Base-by-base conservation (phyloP, 1,284 basidiomycete species). In the Melampsora americana region DNA sequence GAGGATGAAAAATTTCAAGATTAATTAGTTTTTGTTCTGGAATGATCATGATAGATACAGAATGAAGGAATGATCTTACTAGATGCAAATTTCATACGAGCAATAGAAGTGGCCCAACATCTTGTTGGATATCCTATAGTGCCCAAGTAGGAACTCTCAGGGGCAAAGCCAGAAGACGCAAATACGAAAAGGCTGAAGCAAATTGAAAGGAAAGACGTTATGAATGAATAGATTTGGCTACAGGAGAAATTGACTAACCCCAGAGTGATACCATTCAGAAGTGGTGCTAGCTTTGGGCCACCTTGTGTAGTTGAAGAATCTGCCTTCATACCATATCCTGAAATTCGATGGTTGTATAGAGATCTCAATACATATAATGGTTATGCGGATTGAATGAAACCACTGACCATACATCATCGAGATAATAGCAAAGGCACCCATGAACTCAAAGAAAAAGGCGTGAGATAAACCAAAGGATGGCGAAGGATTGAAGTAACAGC, bases 401-500 rank as follows among this genome's bases (percentile, higher is more conserved):
- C 16, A 61, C 59, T 70, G 5, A 70, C 69, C 69, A 62, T 70
- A 70, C 56, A 70, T 70, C 59, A 70, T 61, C 20, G 59, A 60
- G 23, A 70, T 39, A 5, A 62, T 56, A 30, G 32, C n/a, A 46
- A 70, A 32, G 23, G 56, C 16, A 6, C 69, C 42, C 69, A 70
- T 70, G 59, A 70, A 70, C 46, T 70, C 69, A 62, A 70, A 42
- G 35, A 62, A 46, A 39, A 9, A 39, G 28, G 60, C 69, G 4
- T 70, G 69, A 28, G 46, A 26, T 26, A 30, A 30, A 62, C 30
- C 46, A 46, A 70, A 70, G 28, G 30, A 18, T 5, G 39, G 69
- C 5, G 53, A 23, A 26, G 69, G 59, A 46, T 39, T 62, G 35
- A 70, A 70, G 39, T 62, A 46, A 62, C 69, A 70, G 56, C 69